A percentile compares a stretch with the other conserved stretches of the same genome.
These are phyloP conservation scores for Pelargonium citronellum DNA, from an alignment of 441 rosid species.

Conservation along the genomic window DNA sequence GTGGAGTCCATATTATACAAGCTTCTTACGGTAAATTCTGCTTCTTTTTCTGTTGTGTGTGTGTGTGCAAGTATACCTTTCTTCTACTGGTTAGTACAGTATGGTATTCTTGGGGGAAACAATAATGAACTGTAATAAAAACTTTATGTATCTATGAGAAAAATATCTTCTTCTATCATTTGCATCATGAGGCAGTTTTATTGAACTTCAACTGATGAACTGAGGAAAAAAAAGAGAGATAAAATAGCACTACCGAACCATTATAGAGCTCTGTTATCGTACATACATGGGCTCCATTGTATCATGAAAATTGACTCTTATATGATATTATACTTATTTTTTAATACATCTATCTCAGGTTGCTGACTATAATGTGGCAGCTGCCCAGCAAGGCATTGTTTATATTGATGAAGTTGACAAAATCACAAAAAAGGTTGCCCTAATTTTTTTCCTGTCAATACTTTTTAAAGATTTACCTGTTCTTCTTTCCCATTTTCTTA, in stretches of 20 bases:
- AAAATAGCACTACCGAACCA: not conserved
- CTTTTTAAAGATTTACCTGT: not conserved
- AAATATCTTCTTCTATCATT: too few relatives aligned
- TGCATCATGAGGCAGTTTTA: too few relatives aligned
- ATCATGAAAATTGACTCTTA: too few relatives aligned
- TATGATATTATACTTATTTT: not conserved
- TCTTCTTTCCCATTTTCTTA: constrained; percentile 4
- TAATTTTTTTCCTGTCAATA: not conserved
- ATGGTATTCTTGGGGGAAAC: too few relatives aligned
- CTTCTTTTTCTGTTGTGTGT: not conserved
- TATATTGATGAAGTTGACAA: constrained; percentile 99
- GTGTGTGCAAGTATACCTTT: too few relatives aligned
- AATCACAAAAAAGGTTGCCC: constrained; percentile 82
- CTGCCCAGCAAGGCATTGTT: constrained; percentile 99
- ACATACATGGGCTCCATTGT: too few relatives aligned
- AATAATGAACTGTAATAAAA: too few relatives aligned
- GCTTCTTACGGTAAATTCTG: constrained; percentile 56
- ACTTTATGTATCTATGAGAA: too few relatives aligned
- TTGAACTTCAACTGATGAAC: too few relatives aligned
- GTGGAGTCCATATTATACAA: constrained; percentile 90
- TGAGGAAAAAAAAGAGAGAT: too few relatives aligned
- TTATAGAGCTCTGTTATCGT: not conserved
- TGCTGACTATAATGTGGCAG: constrained; percentile 93
- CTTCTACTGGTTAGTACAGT: too few relatives aligned
- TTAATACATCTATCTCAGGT: constrained; percentile 40